Base-by-base conservation (phyloP, 1,284 basidiomycete species). In the Cutaneotrichosporon mucoides region DNA sequence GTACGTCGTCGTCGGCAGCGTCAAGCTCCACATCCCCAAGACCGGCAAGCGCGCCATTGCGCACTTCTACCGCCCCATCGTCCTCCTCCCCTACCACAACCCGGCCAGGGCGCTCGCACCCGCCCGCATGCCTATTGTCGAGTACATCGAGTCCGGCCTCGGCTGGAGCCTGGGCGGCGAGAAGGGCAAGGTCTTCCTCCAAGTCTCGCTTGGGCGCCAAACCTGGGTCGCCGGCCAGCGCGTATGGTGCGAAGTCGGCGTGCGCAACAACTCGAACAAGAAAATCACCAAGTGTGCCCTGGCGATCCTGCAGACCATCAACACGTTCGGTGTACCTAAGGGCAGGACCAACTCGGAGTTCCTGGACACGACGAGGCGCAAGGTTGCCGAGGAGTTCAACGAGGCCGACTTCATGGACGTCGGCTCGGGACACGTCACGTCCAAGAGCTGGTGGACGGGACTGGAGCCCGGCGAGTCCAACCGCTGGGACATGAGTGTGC, bases 21-120 rank as follows among this genome's bases (percentile, higher is more conserved):
- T 93, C 73, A 89, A 89, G 77, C 84, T 96, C 54, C 89, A 89
- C 73, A 86, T 90, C 57, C 74, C 84, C 2, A 77, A 80, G 43
- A 82, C 84, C 1, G 79, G 78, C 46, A 82, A 83, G 69, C 82
- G 86, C 7, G 91, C 90, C 5, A 88, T 96, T 50, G 89, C 92
- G 0, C 93, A 97, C 76, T 95, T 96, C 73, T 96, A 95, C 76
- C 86, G 93, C 3, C 82, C 87, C 42, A 87, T 92, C 69, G 85
- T 88, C 55, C 80, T 96, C 35, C 92, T 88, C 83, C 92, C 93
- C 1, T 86, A 86, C 55, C 79, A 93, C 35, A 84, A 90, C 63
- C 85, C 88, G 0, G 79, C 83, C 5, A 67, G 80, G 4, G 82
- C 87, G 11, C 83, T 96, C 6, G 82, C 86, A 1, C 83, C 86